A percentile compares a stretch with the other conserved stretches of the same genome.
These are phyloP conservation scores for Trichosporon sp. DNA, from an alignment of 1,284 basidiomycete genomes.

Conservation along the genomic window DNA sequence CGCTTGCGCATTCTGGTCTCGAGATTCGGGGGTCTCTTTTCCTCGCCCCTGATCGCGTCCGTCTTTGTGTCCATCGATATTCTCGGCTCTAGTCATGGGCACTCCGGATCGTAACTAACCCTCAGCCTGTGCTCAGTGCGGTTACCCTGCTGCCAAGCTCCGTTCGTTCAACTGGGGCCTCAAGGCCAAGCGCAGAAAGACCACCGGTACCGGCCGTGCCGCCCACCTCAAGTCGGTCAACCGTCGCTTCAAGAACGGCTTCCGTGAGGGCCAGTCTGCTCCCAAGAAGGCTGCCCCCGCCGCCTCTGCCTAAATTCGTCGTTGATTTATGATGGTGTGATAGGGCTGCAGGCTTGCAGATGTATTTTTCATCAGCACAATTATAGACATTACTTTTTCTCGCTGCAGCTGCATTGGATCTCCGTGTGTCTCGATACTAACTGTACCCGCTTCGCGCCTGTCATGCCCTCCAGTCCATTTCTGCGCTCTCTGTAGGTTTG, in stretches of 20 bases:
- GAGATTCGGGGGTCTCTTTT: no score
- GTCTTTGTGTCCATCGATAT: no score
- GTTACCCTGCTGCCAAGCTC: constrained; percentile 92
- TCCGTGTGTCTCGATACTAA: neutral
- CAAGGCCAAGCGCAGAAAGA: constrained; percentile 99
- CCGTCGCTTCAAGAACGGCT: constrained; percentile 95
- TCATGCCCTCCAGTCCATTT: neutral
- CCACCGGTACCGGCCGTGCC: constrained; percentile 94
- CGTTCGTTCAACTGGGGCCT: constrained; percentile 97
- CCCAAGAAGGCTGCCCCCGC: constrained; percentile 59
- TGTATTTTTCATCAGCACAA: constrained; percentile 20
- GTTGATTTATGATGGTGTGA: constrained; percentile 17
- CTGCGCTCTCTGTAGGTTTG: neutral
- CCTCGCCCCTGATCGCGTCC: no score
- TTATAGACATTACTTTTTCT: constrained; percentile 7
- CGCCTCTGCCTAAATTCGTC: constrained; percentile 19
- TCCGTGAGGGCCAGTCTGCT: constrained; percentile 74
- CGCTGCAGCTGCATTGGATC: neutral
- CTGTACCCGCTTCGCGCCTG: neutral
- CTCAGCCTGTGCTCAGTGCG: constrained; percentile 89
- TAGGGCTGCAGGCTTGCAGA: constrained; percentile 20
- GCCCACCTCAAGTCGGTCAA: constrained; percentile 87
- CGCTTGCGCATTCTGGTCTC: no score
- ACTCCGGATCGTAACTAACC: constrained; percentile 12
- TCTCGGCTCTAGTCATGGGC: neutral